phyloP scores from a whole-genome alignment of 257 asterid genomes.

The Handroanthus guayacan region DNA sequence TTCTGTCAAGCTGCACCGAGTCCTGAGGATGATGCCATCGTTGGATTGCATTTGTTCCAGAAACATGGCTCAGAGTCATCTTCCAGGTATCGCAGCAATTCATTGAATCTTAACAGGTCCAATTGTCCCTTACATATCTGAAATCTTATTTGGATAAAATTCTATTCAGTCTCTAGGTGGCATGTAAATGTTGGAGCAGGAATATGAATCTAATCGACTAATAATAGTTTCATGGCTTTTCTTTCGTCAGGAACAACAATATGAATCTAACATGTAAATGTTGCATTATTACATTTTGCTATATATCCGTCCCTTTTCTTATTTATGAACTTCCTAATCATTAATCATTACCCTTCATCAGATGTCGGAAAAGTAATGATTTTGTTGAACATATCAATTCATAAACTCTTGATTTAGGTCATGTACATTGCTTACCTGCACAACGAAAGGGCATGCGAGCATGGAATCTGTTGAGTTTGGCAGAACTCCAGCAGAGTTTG shows the following conservation, averaged over 20 bases:
- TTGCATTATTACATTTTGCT: background rate
- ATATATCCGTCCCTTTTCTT: background rate
- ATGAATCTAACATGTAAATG: too few relatives aligned
- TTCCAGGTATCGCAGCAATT: conserved; percentile 52
- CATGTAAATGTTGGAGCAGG: background rate
- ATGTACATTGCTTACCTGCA: conserved; percentile 70
- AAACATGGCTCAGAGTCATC: conserved; percentile 56
- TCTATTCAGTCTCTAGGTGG: background rate
- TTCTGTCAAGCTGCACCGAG: conserved; percentile 43
- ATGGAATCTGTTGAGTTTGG: conserved; percentile 56
- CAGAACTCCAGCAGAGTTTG: conserved; percentile 42
- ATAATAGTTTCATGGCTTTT: background rate
- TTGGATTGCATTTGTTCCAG: conserved; percentile 75
- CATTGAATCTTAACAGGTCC: background rate
- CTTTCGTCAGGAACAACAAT: background rate
- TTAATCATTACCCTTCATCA: background rate
- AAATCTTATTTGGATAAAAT: conserved; percentile 12
- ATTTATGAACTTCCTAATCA: background rate
- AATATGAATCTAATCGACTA: background rate
- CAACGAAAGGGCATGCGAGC: conserved; percentile 67
- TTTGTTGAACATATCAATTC: conserved; percentile 9
- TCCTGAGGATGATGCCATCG: conserved; percentile 57
- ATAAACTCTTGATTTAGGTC: conserved; percentile 54
- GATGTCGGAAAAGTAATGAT: background rate
- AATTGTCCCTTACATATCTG: background rate